Percentiles rank a stretch among this genome's conserved stretches.
Conservation (phyloP, 495 filamentous ascomycete genomes). For the Aspergillus egyptiacus region DNA sequence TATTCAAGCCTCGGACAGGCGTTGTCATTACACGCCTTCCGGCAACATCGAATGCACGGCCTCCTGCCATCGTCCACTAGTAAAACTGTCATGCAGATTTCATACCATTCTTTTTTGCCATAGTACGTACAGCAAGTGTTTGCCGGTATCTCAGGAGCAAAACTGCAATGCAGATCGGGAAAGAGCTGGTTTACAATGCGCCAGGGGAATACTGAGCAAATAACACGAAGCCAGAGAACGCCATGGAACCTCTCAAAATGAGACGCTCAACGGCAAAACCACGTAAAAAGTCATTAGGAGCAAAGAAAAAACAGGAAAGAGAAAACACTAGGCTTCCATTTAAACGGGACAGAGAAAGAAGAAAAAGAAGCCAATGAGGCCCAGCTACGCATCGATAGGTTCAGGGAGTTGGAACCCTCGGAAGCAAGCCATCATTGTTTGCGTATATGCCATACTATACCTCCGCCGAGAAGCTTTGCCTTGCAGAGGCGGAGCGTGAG, state of each 20-base stretch:
- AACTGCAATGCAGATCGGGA: background rate
- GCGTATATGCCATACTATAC: too few relatives aligned
- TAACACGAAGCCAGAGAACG: background rate
- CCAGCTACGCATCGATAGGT: too few relatives aligned
- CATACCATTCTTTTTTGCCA: background rate
- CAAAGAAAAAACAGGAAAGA: background rate
- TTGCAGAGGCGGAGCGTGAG: conserved; percentile 33
- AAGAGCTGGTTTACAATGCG: background rate
- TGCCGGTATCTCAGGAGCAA: conserved; percentile 1
- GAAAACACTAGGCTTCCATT: background rate
- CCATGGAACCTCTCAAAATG: background rate
- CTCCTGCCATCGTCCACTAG: too few relatives aligned
- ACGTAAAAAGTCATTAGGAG: background rate
- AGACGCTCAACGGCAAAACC: background rate
- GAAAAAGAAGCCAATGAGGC: background rate
- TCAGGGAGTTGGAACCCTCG: too few relatives aligned
- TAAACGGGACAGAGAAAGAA: background rate
- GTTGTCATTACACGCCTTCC: too few relatives aligned
- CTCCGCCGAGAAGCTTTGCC: conserved; percentile 29
- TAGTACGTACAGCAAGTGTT: conserved; percentile 1
- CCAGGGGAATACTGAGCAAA: background rate
- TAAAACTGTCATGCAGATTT: background rate
- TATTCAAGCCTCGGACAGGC: too few relatives aligned
- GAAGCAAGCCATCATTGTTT: background rate
- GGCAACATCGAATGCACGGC: too few relatives aligned